These are phyloP conservation scores for Volvox reticuliferus DNA, from an alignment of 139 green algal genomes.

Conservation along the genomic window DNA sequence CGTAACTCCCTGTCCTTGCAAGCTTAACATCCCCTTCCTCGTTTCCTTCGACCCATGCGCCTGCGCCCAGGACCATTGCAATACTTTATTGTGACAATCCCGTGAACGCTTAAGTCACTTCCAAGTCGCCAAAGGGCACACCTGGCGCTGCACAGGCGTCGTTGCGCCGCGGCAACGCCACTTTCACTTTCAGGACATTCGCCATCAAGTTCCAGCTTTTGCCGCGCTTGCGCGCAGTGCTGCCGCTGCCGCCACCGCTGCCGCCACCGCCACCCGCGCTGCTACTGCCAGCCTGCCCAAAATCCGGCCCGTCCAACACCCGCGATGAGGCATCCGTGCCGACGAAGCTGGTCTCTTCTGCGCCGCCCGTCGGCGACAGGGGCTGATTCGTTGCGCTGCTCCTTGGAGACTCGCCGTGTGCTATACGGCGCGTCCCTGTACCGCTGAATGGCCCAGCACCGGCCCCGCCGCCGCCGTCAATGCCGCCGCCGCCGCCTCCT, in stretches of 20 bases:
- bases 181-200: neutral
- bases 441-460: slow-evolving; percentile 21
- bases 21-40: no score
- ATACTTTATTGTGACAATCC: neutral
- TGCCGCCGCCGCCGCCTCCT: neutral
- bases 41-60: no score
- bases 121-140: neutral
- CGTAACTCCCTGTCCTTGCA: no score
- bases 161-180: neutral
- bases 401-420: neutral
- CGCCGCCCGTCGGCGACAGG: neutral
- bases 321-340: neutral
- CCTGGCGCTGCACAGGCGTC: neutral
- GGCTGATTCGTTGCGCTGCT: slow-evolving; percentile 37
- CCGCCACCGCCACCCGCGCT: neutral
- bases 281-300: neutral
- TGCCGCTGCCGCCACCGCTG: neutral
- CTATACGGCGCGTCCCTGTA: neutral
- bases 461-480: neutral
- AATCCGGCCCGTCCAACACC: neutral
- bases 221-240: neutral
- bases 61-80: no score
- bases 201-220: slow-evolving; percentile 43
- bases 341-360: slow-evolving; percentile 9
- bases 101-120: no score